phyloP scores from a whole-genome alignment of 208 protist genomes.

The Acanthamoeba royreba region DNA sequence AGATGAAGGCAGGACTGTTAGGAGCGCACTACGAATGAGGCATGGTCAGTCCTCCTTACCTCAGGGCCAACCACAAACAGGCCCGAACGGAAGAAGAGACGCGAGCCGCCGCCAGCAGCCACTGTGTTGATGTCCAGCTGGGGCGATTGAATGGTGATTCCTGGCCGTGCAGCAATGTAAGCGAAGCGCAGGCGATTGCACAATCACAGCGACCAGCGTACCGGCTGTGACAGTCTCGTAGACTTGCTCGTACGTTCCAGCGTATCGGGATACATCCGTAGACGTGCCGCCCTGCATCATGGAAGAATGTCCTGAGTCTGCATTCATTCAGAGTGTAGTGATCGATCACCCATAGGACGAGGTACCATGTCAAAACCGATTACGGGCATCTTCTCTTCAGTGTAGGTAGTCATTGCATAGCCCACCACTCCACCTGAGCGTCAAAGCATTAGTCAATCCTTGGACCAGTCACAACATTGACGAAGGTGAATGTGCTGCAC shows the following conservation, averaged over 20 bases:
- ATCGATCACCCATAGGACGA: no score
- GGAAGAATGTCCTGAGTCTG: no score
- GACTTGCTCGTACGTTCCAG: constrained; percentile 85
- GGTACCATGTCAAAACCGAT: constrained; percentile 93
- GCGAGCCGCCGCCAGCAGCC: constrained; percentile 92
- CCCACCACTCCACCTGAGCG: constrained; percentile 91
- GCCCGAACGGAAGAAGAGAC: constrained; percentile 87
- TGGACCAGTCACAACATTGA: no score
- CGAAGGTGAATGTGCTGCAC: background rate
- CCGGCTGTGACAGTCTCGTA: constrained; percentile 85
- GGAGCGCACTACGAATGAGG: no score
- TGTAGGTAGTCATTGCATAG: constrained; percentile 84
- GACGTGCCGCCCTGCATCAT: constrained; percentile 86
- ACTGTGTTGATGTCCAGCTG: constrained; percentile 94
- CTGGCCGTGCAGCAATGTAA: constrained; percentile 58
- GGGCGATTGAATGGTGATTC: constrained; percentile 88
- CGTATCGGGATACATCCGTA: constrained; percentile 90
- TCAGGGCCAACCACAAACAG: constrained; percentile 92
- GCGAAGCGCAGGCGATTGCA: background rate
- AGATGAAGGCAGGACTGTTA: no score
- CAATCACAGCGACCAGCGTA: background rate
- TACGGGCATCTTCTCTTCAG: constrained; percentile 66
- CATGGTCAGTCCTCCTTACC: constrained; percentile 74
- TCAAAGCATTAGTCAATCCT: no score
- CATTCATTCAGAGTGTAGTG: background rate